A percentile compares a stretch with the other conserved stretches of the same genome.
These are phyloP conservation scores for Colletotrichum theobromicola DNA, from an alignment of 2,329 filamentous ascomycete genomes.

Conservation along the genomic window DNA sequence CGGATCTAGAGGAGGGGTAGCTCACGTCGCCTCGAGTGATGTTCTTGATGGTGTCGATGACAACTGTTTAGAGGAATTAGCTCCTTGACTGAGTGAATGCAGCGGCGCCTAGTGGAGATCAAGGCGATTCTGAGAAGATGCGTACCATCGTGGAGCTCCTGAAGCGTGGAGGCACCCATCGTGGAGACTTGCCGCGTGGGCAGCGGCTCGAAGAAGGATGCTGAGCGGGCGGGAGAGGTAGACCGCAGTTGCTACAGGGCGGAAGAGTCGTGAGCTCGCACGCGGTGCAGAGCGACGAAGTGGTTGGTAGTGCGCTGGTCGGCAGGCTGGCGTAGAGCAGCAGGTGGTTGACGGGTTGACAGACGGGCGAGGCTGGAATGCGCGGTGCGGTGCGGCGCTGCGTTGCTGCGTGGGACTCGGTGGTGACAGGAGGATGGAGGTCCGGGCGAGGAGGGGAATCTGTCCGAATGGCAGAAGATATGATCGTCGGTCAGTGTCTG, in stretches of 20 bases:
- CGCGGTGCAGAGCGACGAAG: neutral
- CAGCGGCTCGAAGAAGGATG: neutral
- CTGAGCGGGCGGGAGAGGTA: neutral
- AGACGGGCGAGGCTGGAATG: constrained; percentile 4
- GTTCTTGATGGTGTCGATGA: constrained; percentile 75
- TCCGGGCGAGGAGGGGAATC: neutral
- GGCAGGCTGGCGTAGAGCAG: neutral
- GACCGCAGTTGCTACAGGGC: neutral
- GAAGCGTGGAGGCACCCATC: constrained; percentile 84
- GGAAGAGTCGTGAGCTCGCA: neutral
- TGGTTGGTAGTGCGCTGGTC: neutral
- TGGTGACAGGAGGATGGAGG: neutral
- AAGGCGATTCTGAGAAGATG: neutral
- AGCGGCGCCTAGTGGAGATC: neutral
- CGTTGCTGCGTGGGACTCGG: neutral
- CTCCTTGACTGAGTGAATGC: neutral
- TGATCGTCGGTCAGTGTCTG: neutral
- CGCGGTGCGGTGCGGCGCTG: neutral
- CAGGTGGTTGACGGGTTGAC: neutral
- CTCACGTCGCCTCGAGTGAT: constrained; percentile 83
- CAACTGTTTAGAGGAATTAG: constrained; percentile 53
- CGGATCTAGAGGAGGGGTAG: constrained; percentile 4
- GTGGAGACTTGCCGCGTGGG: constrained; percentile 38
- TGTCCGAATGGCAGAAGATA: neutral
- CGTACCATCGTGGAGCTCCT: constrained; percentile 62